phyloP scores from a whole-genome alignment of 805 yeast genomes.

The Yamadazyma takamatsuzukensis region DNA sequence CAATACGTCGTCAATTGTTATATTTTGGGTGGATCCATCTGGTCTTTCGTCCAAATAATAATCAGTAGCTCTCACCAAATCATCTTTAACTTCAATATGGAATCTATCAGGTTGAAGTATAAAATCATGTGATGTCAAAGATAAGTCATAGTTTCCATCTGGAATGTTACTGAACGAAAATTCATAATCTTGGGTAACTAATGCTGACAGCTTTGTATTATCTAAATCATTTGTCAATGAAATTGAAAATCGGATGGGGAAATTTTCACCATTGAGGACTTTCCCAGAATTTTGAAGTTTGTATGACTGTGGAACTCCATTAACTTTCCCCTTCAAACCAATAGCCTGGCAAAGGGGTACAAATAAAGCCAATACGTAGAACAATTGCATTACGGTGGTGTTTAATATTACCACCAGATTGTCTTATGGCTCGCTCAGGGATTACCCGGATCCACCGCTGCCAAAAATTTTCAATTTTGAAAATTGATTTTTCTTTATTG shows the following conservation, averaged over 20 bases:
- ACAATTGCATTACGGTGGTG: no score
- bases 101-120: constrained; percentile 21
- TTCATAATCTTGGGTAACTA: constrained; percentile 22
- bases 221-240: constrained; percentile 10
- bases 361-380: not conserved
- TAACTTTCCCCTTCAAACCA: constrained; percentile 18
- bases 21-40: constrained; percentile 1
- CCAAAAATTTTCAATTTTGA: constrained; percentile 3
- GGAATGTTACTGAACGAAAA: constrained; percentile 22
- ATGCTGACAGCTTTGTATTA: constrained; percentile 5
- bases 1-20: not conserved
- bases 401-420: not conserved
- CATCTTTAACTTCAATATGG: constrained; percentile 21
- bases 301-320: constrained; percentile 23
- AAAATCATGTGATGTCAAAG: constrained; percentile 35
- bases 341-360: not conserved
- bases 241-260: constrained; percentile 28
- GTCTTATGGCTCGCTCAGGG: not conserved
- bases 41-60: constrained; percentile 13
- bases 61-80: constrained; percentile 19
- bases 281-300: constrained; percentile 5
- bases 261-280: constrained; percentile 34
- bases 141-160: constrained; percentile 32
- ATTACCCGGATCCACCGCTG: constrained; percentile 2
- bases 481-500: constrained; percentile 27